Percentiles rank a stretch among this genome's conserved stretches.
Evolutionary conservation across 176 grass and related monocot genomes (phyloP).

Genomic region (Metroxylon sagu): DNA sequence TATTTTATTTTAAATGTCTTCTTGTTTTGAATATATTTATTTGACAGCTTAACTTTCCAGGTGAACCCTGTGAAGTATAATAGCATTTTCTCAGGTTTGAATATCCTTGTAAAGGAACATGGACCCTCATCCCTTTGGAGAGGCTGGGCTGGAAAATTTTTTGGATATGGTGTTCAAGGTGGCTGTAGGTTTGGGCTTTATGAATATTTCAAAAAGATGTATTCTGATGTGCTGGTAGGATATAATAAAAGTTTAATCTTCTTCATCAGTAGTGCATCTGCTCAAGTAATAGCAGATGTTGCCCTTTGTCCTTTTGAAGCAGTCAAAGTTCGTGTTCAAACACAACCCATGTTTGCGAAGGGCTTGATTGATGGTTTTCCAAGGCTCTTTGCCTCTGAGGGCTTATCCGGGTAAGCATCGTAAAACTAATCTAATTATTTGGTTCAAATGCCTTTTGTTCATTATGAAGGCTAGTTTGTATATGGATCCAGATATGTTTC

Average conservation of each 20-base stretch:
- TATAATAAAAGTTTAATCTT: slow-evolving; percentile 60
- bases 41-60: slow-evolving; percentile 26
- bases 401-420: slow-evolving; percentile 66
- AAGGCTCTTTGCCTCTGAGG: slow-evolving; percentile 78
- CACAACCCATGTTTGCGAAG: slow-evolving; percentile 73
- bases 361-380: slow-evolving; percentile 89
- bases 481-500: too few species aligned
- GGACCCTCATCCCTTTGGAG: slow-evolving; percentile 84
- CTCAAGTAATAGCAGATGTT: slow-evolving; percentile 91
- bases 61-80: slow-evolving; percentile 85
- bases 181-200: slow-evolving; percentile 89
- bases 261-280: slow-evolving; percentile 88
- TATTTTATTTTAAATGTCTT: too few species aligned
- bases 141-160: slow-evolving; percentile 79
- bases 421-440: slow-evolving; percentile 12
- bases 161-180: slow-evolving; percentile 84
- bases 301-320: slow-evolving; percentile 83
- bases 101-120: slow-evolving; percentile 70
- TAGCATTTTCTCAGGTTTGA: slow-evolving; percentile 68
- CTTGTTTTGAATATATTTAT: not conserved
- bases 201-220: slow-evolving; percentile 92
- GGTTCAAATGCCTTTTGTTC: not conserved
- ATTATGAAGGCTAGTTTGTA: too few species aligned
- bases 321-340: slow-evolving; percentile 91
- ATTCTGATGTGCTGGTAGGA: slow-evolving; percentile 52